Conservation (phyloP, 1,139 yeast genomes). For the Suhomyces panamericanus region DNA sequence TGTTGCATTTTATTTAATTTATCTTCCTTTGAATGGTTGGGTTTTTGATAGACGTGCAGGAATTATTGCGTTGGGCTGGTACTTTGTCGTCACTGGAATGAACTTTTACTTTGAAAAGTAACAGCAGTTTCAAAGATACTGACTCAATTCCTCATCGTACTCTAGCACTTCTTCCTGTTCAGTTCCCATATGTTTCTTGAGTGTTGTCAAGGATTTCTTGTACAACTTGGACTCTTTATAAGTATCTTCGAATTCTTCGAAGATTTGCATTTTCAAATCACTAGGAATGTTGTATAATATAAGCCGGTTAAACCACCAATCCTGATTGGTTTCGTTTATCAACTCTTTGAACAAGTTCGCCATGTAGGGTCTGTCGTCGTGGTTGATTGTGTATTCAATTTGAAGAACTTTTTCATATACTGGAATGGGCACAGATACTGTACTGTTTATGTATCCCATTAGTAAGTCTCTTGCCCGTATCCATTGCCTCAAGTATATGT, state of each 20-base stretch:
- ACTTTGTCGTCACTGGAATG: constrained; percentile 13
- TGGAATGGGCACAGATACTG: constrained; percentile 34
- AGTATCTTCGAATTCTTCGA: constrained; percentile 13
- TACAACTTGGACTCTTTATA: constrained; percentile 12
- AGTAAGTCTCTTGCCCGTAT: constrained; percentile 39
- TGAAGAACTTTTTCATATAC: constrained; percentile 39
- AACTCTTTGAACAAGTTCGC: constrained; percentile 26
- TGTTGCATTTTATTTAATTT: constrained; percentile 26
- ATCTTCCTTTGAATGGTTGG: constrained; percentile 39
- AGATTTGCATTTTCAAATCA: constrained; percentile 13
- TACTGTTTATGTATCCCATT: constrained; percentile 27
- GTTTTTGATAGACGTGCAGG: constrained; percentile 36
- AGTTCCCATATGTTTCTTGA: constrained; percentile 3
- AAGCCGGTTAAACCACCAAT: constrained; percentile 22
- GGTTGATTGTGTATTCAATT: constrained; percentile 34
- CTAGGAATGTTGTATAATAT: constrained; percentile 13
- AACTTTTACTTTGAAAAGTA: constrained; percentile 11
- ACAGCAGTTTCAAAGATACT: constrained; percentile 1
- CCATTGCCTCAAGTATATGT: constrained; percentile 32
- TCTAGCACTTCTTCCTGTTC: constrained; percentile 1
- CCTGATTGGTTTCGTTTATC: constrained; percentile 25
- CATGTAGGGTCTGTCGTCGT: constrained; percentile 27
- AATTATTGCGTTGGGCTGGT: constrained; percentile 14
- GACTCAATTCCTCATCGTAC: constrained; percentile 6
- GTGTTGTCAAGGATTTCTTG: constrained; percentile 8